These are phyloP conservation scores for Colletotrichum sublineola DNA, from an alignment of 2,329 filamentous ascomycete species.

Conservation along the genomic window DNA sequence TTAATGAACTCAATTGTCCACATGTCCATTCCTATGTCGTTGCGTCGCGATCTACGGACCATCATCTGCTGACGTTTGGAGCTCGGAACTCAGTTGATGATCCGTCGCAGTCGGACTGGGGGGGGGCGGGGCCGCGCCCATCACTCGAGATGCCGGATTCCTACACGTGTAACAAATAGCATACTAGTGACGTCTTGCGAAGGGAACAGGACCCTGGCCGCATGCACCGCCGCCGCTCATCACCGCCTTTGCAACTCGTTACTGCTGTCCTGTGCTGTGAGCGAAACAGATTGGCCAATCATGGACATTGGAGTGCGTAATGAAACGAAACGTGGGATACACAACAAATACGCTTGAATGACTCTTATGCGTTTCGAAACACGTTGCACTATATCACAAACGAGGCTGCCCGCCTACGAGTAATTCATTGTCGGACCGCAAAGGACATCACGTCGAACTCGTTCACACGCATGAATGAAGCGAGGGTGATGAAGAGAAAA, in stretches of 20 bases:
- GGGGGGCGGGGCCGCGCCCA: neutral
- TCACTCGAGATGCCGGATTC: neutral
- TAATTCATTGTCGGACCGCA: neutral
- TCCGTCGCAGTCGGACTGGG: slow-evolving; percentile 25
- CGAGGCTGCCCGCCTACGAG: neutral
- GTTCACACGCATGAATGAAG: too few species aligned
- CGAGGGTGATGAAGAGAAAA: neutral
- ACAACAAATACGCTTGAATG: neutral
- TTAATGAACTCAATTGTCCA: slow-evolving; percentile 28
- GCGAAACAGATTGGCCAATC: neutral
- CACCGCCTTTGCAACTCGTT: neutral
- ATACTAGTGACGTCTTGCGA: neutral
- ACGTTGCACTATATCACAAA: neutral
- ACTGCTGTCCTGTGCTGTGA: neutral
- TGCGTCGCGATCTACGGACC: neutral
- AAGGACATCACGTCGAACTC: too few species aligned
- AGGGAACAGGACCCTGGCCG: neutral
- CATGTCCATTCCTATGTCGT: neutral
- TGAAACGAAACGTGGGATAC: neutral
- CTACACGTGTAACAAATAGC: neutral
- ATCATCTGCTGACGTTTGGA: slow-evolving; percentile 11
- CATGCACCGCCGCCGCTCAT: neutral
- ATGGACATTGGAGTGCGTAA: too few species aligned
- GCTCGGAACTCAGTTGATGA: slow-evolving; percentile 14
- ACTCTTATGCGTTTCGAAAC: neutral